A percentile compares a stretch with the other conserved stretches of the same genome.
Conservation (phyloP, 441 rosid genomes). For the Viola pubescens region DNA sequence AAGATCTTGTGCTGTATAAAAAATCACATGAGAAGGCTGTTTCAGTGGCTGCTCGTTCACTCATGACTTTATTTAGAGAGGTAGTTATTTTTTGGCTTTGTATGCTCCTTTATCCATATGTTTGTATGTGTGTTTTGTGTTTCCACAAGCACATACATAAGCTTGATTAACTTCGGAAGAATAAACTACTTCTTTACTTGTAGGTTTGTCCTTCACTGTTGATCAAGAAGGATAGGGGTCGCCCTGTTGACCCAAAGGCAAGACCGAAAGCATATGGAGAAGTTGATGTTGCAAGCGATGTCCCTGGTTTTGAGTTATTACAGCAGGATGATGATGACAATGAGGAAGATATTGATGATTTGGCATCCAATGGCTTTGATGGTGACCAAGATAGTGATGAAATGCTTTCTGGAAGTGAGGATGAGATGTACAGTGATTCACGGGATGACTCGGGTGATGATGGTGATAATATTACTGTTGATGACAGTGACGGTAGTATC, state of each 20-base stretch:
- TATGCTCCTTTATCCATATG: background rate
- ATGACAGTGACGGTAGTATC: constrained; percentile 16
- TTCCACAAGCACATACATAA: background rate
- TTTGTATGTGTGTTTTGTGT: background rate
- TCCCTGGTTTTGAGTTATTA: constrained; percentile 71
- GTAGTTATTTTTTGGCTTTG: constrained; percentile 22
- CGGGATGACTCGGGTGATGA: constrained; percentile 25
- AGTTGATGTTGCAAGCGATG: constrained; percentile 46
- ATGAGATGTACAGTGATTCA: constrained; percentile 25
- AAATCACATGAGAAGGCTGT: constrained; percentile 86
- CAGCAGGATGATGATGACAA: constrained; percentile 27
- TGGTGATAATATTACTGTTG: constrained; percentile 13
- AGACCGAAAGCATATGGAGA: constrained; percentile 86
- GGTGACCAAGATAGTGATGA: constrained; percentile 28
- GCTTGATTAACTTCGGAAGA: constrained; percentile 1
- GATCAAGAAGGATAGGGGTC: constrained; percentile 91
- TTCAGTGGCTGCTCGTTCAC: constrained; percentile 79
- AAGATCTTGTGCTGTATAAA: constrained; percentile 87
- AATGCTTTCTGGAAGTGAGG: constrained; percentile 19
- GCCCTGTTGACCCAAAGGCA: constrained; percentile 61
- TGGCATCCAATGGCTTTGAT: constrained; percentile 30
- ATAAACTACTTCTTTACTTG: constrained; percentile 17
- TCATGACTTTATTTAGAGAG: constrained; percentile 86
- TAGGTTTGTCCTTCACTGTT: constrained; percentile 86
- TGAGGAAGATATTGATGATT: constrained; percentile 8